Evolutionary conservation across 768 basidiomycete genomes (phyloP).

Genomic region (Suillus lakei): DNA sequence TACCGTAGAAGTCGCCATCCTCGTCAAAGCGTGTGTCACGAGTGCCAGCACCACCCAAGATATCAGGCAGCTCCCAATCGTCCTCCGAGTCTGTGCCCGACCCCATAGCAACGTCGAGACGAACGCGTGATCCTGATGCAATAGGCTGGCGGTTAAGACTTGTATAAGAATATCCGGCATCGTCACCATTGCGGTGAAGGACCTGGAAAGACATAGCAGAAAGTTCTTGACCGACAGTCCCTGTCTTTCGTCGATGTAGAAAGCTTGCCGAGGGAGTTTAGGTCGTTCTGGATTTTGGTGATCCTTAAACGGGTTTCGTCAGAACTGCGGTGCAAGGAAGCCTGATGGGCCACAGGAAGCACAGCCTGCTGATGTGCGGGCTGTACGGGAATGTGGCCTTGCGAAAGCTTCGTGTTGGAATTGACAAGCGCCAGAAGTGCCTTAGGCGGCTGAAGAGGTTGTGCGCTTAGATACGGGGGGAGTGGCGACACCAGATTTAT

Average conservation of each 20-base stretch:
- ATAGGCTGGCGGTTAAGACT: constrained; percentile 1
- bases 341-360: neutral
- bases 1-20: constrained; percentile 52
- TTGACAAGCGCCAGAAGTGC: constrained; percentile 30
- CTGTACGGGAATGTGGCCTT: constrained; percentile 2
- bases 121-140: constrained; percentile 26
- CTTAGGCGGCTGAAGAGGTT: constrained; percentile 30
- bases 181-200: neutral
- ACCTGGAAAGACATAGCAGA: neutral
- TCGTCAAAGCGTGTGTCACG: constrained; percentile 41
- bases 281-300: neutral
- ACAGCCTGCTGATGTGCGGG: constrained; percentile 1
- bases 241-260: neutral
- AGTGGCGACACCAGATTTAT: neutral
- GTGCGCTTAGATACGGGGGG: constrained; percentile 26
- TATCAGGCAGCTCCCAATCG: neutral
- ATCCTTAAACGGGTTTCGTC: neutral
- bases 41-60: too few species aligned
- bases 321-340: neutral
- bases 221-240: neutral
- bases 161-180: neutral
- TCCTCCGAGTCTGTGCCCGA: neutral
- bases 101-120: neutral
- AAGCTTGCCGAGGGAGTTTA: neutral
- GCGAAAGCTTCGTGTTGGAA: constrained; percentile 16